These are phyloP conservation scores for Fusarium nodosum DNA, from an alignment of 2,329 filamentous ascomycete genomes.

Conservation along the genomic window DNA sequence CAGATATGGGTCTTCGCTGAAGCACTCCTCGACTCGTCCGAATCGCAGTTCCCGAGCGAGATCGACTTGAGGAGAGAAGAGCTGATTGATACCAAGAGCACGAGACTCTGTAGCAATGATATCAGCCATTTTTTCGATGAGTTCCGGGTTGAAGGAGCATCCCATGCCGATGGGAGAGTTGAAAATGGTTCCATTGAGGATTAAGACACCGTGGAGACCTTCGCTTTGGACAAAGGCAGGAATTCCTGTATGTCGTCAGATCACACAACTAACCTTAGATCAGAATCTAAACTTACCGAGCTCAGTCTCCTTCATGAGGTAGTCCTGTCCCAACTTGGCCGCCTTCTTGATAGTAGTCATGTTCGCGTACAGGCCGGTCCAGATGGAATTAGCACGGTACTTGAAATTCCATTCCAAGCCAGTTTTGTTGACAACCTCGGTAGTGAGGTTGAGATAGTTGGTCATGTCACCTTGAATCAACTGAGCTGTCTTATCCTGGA, in stretches of 20 bases:
- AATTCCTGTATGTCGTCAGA: conserved; percentile 63
- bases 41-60: conserved; percentile 78
- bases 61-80: conserved; percentile 79
- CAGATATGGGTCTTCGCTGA: conserved; percentile 76
- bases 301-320: conserved; percentile 66
- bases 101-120: conserved; percentile 75
- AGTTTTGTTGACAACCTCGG: conserved; percentile 74
- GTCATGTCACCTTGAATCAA: conserved; percentile 77
- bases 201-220: conserved; percentile 79
- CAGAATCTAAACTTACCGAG: conserved; percentile 45
- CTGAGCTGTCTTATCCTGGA: conserved; percentile 80
- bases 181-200: conserved; percentile 82
- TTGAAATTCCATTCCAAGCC: conserved; percentile 77
- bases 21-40: conserved; percentile 81
- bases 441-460: conserved; percentile 79
- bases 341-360: conserved; percentile 74
- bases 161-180: conserved; percentile 81
- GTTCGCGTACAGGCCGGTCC: conserved; percentile 76
- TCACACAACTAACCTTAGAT: conserved; percentile 49
- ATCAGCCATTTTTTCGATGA: conserved; percentile 75
- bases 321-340: conserved; percentile 76
- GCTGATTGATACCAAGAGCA: conserved; percentile 78
- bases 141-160: conserved; percentile 76
- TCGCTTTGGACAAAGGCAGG: conserved; percentile 81
- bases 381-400: conserved; percentile 76